Evolutionary conservation across 306 rosid species (phyloP).

Genomic region (Vicia sativa): DNA sequence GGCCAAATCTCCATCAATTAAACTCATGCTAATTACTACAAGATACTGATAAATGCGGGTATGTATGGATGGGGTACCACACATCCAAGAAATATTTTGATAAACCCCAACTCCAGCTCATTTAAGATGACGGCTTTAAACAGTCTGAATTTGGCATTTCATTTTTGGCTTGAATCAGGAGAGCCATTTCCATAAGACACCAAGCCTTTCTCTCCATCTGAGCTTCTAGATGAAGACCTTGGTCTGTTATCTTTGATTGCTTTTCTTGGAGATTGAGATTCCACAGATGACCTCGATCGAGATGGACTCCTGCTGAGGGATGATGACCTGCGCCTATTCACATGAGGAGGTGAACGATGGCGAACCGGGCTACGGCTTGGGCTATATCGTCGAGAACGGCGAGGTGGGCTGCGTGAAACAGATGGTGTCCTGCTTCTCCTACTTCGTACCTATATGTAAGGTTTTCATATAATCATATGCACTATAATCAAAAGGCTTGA

Average conservation of each 20-base stretch:
- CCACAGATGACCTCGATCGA: conserved; percentile 57
- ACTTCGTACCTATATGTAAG: conserved; percentile 65
- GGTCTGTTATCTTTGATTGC: conserved; percentile 54
- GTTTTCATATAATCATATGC: conserved; percentile 18
- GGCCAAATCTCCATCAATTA: background rate
- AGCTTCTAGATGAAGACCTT: conserved; percentile 65
- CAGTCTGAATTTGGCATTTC: background rate
- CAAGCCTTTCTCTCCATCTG: conserved; percentile 71
- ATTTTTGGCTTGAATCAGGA: conserved; percentile 14
- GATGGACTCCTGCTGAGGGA: conserved; percentile 73
- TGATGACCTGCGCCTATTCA: conserved; percentile 47
- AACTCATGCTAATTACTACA: background rate
- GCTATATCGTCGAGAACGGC: conserved; percentile 64
- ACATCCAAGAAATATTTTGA: background rate
- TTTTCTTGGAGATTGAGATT: conserved; percentile 56
- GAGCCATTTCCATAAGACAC: conserved; percentile 80
- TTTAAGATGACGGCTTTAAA: background rate
- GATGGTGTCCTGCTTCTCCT: conserved; percentile 89
- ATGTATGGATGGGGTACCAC: background rate
- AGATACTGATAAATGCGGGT: background rate
- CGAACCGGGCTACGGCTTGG: conserved; percentile 61
- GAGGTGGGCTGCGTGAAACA: conserved; percentile 80
- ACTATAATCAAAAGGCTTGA: background rate
- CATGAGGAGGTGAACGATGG: conserved; percentile 63
- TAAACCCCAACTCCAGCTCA: conserved; percentile 24